These are phyloP conservation scores for Thuja plicata DNA, from an alignment of 83 land plant genomes.

Conservation along the genomic window DNA sequence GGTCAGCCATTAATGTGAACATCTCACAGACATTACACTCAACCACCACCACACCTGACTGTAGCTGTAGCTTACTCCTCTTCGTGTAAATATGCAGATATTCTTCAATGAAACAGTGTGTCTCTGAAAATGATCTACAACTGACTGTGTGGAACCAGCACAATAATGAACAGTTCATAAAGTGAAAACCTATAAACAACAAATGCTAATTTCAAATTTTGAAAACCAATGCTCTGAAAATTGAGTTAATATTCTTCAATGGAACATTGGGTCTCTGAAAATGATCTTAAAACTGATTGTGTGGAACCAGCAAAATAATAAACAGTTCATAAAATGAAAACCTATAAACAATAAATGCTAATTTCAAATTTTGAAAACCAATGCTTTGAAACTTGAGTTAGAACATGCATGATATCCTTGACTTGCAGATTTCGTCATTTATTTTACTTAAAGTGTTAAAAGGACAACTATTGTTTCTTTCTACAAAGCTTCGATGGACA, in stretches of 20 bases:
- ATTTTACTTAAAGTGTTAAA: neutral
- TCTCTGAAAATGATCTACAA: neutral
- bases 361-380: neutral
- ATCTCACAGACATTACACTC: too few species aligned
- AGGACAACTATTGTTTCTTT: neutral
- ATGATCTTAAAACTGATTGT: neutral
- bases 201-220: neutral
- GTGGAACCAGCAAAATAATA: neutral
- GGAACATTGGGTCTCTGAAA: neutral
- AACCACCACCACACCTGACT: too few species aligned
- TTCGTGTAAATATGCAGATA: neutral
- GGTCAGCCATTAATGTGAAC: too few species aligned
- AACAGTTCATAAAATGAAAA: neutral
- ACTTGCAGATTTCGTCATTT: neutral
- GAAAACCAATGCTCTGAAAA: neutral
- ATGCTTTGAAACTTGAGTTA: neutral
- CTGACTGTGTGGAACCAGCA: neutral
- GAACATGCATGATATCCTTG: neutral
- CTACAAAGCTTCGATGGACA: neutral
- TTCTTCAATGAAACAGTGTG: neutral
- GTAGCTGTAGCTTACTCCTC: too few species aligned
- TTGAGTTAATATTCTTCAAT: neutral
- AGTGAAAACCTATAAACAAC: neutral
- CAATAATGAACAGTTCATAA: neutral
- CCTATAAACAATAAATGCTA: neutral